phyloP scores from a whole-genome alignment of 73 alveolate species.

The Symbiodinium natans region DNA sequence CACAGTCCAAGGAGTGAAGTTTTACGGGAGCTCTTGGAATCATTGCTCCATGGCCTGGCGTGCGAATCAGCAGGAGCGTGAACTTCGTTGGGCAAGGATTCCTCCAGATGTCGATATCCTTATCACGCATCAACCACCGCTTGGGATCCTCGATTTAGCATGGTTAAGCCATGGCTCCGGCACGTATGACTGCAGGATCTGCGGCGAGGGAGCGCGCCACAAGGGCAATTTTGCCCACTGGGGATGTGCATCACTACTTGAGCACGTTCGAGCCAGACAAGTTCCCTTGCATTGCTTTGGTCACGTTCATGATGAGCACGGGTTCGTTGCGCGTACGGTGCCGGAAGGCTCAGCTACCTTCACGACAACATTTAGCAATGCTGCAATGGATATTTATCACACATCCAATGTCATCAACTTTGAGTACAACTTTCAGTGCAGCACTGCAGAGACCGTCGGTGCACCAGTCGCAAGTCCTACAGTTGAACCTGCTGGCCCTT shows the following conservation, averaged over 20 bases:
- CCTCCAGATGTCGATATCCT: not conserved
- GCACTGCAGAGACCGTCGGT: not conserved
- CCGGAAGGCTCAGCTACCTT: not conserved
- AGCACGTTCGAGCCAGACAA: not conserved
- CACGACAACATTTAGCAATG: not conserved
- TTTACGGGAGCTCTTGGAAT: constrained; percentile 13
- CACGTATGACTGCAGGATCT: not conserved
- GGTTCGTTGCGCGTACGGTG: not conserved
- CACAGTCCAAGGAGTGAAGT: not conserved
- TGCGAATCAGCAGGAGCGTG: not conserved
- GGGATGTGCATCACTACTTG: constrained; percentile 20
- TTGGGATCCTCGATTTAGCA: constrained; percentile 2
- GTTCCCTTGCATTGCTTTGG: constrained; percentile 17
- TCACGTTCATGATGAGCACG: constrained; percentile 23
- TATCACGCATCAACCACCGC: constrained; percentile 8
- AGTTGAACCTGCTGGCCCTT: not conserved
- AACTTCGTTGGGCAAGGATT: not conserved
- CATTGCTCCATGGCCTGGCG: constrained; percentile 9
- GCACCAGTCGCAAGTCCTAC: not conserved
- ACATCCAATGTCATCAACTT: constrained; percentile 15
- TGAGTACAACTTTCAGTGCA: not conserved
- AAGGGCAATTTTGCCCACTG: not conserved
- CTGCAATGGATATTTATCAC: constrained; percentile 26
- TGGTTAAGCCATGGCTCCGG: not conserved
- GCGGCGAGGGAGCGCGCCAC: not conserved